Conservation (phyloP, 2,329 filamentous ascomycete species). For the Fusarium penzigii region DNA sequence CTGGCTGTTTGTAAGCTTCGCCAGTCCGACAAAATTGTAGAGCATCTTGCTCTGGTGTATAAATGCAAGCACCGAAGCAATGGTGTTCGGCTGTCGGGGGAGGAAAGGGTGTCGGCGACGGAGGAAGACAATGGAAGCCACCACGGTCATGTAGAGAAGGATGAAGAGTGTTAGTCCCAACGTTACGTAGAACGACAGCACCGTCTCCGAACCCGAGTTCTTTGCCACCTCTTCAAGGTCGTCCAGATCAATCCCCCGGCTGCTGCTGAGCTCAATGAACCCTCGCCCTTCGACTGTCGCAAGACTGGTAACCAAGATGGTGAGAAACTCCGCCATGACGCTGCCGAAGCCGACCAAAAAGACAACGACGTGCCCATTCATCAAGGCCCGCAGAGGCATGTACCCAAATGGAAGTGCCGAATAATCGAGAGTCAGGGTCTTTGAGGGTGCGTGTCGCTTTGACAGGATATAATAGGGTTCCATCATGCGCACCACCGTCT, state of each 20-base stretch:
- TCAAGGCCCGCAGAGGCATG: conserved; percentile 60
- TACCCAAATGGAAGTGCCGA: conserved; percentile 70
- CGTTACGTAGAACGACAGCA: conserved; percentile 65
- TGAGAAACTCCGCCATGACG: conserved; percentile 72
- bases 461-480: conserved; percentile 74
- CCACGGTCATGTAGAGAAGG: conserved; percentile 63
- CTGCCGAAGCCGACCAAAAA: conserved; percentile 70
- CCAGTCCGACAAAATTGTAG: conserved; percentile 71
- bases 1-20: conserved; percentile 58
- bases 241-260: conserved; percentile 11
- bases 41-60: conserved; percentile 83
- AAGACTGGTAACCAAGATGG: conserved; percentile 67
- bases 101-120: conserved; percentile 70
- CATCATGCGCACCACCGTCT: conserved; percentile 70
- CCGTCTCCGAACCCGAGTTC: conserved; percentile 60
- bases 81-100: conserved; percentile 76
- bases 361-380: conserved; percentile 66
- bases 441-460: conserved; percentile 63
- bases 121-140: conserved; percentile 60
- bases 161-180: conserved; percentile 63
- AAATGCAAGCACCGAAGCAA: conserved; percentile 73
- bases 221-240: conserved; percentile 21
- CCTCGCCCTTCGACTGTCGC: conserved; percentile 63
- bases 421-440: conserved; percentile 71
- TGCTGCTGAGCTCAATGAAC: conserved; percentile 44